Base-by-base conservation (phyloP, 805 yeast genomes). In the Saccharomycopsis sp. region DNA sequence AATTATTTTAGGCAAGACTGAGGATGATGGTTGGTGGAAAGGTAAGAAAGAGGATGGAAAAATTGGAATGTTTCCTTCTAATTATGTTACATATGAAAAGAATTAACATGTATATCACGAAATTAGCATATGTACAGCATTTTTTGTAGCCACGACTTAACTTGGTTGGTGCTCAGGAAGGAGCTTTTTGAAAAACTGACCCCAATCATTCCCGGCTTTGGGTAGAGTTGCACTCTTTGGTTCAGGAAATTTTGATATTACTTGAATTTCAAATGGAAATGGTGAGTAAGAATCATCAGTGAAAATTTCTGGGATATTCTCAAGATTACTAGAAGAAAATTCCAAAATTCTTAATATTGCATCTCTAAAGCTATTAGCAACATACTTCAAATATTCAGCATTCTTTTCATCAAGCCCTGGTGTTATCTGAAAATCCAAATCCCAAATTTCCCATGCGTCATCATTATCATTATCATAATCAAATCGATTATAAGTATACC, bases 21-120 rank as follows among this genome's bases (percentile, higher is more conserved):
- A 55, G 9, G 64, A 60, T 23, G 59, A 62, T 2, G 68, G 68
- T 23, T 74, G 79, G 79, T 74, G 79, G 79, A 60, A 62, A 45
- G 78, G 77, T 11, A 55, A 55, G 38, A 59, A 64, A 3, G 40
- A 44, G 21, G 65, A 67, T 37, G 75, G 74, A 1, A 47, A 52
- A 4, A 50, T 54, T 4, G 79, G 79, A 0, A 50, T 62, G 41
- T 68, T 74, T 46, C 79, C 79, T 3, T 58, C 60, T 27, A 74
- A 74, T 44, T 72, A 72, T 51, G 71, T 71, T 16, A 5, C n/a
- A n/a, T n/a, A n/a, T n/a, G n/a, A 31, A 14, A 20, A 31, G 35
- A 14, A 31, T 31, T 31, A 9, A n/a, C n/a, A n/a, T n/a, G n/a
- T n/a, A n/a, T n/a, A n/a, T n/a, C n/a, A n/a, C n/a, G n/a, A n/a